Evolutionary conservation across 331 rosid genomes (phyloP).

Genomic region (Rosa hybrid): DNA sequence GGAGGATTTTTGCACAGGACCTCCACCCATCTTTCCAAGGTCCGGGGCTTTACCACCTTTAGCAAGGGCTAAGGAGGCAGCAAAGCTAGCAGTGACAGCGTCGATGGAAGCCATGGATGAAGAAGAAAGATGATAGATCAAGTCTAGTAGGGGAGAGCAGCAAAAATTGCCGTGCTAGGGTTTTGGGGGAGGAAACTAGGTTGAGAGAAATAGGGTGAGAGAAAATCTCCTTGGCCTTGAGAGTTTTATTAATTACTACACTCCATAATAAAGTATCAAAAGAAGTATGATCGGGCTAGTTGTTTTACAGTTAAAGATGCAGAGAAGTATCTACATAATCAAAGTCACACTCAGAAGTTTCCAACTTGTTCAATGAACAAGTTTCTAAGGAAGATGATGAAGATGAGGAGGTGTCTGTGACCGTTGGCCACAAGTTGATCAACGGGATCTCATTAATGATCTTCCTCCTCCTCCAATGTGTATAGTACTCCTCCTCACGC

Average conservation of each 20-base stretch:
- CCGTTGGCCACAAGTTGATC: conserved; percentile 33
- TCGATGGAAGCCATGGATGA: too few relatives aligned
- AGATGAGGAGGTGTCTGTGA: conserved; percentile 3
- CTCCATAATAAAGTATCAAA: neutral
- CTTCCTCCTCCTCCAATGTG: neutral
- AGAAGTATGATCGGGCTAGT: neutral
- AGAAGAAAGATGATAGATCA: too few relatives aligned
- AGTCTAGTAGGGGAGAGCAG: too few relatives aligned
- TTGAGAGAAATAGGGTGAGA: too few relatives aligned
- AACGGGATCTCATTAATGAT: conserved; percentile 24
- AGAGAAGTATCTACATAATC: conserved; percentile 17
- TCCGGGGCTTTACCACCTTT: too few relatives aligned
- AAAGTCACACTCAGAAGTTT: conserved; percentile 34
- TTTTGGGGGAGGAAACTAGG: too few relatives aligned
- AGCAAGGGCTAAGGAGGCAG: too few relatives aligned
- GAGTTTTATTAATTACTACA: neutral
- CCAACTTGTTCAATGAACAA: conserved; percentile 28
- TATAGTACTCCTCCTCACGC: conserved; percentile 12
- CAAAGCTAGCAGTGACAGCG: too few relatives aligned
- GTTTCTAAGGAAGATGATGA: conserved; percentile 19
- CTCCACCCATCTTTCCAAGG: too few relatives aligned
- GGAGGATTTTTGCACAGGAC: too few relatives aligned
- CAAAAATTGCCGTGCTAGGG: too few relatives aligned
- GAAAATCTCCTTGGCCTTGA: neutral
- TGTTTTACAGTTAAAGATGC: neutral